These are phyloP conservation scores for Ambrosiella beaveri DNA, from an alignment of 2,329 filamentous ascomycete species.

Conservation along the genomic window DNA sequence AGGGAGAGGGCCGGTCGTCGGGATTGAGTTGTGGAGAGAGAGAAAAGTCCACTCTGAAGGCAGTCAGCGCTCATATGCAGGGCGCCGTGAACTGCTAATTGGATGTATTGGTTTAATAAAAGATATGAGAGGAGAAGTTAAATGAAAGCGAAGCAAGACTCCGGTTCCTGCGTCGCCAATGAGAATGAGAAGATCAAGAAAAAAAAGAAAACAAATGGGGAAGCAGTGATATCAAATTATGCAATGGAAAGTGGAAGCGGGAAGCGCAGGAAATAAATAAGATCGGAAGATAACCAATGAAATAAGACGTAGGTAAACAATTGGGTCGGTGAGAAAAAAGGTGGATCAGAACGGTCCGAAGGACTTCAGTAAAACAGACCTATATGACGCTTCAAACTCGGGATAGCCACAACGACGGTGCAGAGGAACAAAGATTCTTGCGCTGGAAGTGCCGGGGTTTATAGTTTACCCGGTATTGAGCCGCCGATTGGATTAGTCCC, in stretches of 20 bases:
- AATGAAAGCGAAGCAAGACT: background rate
- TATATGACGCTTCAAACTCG: conserved; percentile 9
- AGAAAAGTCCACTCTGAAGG: conserved; percentile 10
- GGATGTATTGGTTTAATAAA: background rate
- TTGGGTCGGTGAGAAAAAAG: background rate
- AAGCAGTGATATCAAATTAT: background rate
- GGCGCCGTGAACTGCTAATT: conserved; percentile 11
- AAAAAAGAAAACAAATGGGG: background rate
- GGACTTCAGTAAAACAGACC: background rate
- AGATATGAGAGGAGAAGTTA: background rate
- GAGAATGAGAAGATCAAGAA: background rate
- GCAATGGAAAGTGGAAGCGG: background rate
- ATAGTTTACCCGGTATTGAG: conserved; percentile 7
- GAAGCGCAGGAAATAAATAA: background rate
- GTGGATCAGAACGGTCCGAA: background rate
- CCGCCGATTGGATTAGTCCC: conserved; percentile 3
- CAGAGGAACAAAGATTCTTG: conserved; percentile 2
- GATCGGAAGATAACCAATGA: background rate
- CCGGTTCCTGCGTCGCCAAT: background rate
- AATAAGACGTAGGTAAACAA: background rate
- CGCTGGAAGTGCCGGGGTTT: background rate
- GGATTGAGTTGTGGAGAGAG: conserved; percentile 12
- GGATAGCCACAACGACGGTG: background rate
- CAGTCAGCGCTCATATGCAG: conserved; percentile 13
- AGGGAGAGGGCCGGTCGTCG: conserved; percentile 12